A percentile compares a stretch with the other conserved stretches of the same genome.
These are phyloP conservation scores for Lepraria neglecta DNA, from an alignment of 495 filamentous ascomycete genomes.

Conservation along the genomic window DNA sequence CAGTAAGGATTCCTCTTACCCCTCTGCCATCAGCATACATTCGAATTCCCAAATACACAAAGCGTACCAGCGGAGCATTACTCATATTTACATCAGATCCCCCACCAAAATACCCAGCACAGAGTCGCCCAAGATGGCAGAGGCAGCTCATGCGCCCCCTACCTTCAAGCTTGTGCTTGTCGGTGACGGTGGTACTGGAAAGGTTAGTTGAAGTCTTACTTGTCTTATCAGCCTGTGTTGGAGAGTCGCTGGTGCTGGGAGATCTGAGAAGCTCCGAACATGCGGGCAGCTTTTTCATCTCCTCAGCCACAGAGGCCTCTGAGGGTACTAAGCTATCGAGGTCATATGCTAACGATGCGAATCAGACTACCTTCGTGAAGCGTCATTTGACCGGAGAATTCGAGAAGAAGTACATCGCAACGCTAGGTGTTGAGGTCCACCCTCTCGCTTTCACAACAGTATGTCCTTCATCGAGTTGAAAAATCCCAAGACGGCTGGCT, in stretches of 20 bases:
- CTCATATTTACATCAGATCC: slow-evolving; percentile 36
- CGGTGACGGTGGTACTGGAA: slow-evolving; percentile 98
- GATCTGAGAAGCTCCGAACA: no score
- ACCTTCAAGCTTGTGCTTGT: slow-evolving; percentile 99
- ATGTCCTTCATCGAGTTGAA: slow-evolving; percentile 36
- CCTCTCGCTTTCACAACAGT: slow-evolving; percentile 89
- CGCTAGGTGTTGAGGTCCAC: slow-evolving; percentile 98
- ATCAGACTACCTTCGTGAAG: slow-evolving; percentile 99
- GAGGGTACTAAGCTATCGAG: slow-evolving; percentile 20
- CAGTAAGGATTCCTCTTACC: neutral
- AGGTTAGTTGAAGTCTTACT: slow-evolving; percentile 55
- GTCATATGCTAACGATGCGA: slow-evolving; percentile 29
- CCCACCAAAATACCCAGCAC: slow-evolving; percentile 27
- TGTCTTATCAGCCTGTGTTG: neutral
- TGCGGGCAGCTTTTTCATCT: neutral
- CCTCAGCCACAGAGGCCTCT: neutral
- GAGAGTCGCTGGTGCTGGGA: no score
- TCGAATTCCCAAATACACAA: neutral
- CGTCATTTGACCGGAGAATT: slow-evolving; percentile 99
- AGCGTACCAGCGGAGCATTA: neutral
- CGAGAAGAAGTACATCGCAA: slow-evolving; percentile 99
- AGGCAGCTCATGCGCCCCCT: slow-evolving; percentile 45
- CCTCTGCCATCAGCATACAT: neutral
- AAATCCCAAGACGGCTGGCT: slow-evolving; percentile 32
- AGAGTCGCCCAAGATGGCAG: slow-evolving; percentile 51